Evolutionary conservation across 2,329 filamentous ascomycete species (phyloP).

Genomic region (Tolypocladium ovalisporum): DNA sequence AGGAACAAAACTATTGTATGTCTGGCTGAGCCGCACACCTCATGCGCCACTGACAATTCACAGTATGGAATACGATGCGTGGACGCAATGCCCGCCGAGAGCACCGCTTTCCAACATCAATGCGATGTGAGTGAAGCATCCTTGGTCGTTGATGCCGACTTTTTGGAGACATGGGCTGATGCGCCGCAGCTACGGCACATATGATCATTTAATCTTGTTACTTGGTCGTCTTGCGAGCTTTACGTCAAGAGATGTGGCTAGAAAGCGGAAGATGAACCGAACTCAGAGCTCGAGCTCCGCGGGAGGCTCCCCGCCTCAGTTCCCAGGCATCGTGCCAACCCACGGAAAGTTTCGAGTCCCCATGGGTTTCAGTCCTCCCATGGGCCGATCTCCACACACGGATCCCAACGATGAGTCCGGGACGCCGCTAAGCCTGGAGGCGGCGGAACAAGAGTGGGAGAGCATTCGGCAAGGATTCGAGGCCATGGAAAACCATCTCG

Average conservation of each 20-base stretch:
- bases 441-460: conserved; percentile 71
- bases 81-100: conserved; percentile 81
- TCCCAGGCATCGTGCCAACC: conserved; percentile 45
- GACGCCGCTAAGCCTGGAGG: conserved; percentile 52
- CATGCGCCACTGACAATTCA: conserved; percentile 9
- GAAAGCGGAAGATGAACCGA: conserved; percentile 57
- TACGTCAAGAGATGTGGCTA: conserved; percentile 60
- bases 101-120: conserved; percentile 67
- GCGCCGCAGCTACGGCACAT: conserved; percentile 63
- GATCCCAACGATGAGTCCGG: conserved; percentile 41
- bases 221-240: conserved; percentile 74
- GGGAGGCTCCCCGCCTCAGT: conserved; percentile 30
- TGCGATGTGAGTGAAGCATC: conserved; percentile 44
- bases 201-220: conserved; percentile 77
- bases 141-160: neutral
- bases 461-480: conserved; percentile 62
- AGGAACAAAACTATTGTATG: conserved; percentile 76
- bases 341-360: conserved; percentile 38
- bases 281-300: conserved; percentile 17
- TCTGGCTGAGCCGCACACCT: neutral
- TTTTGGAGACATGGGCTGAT: conserved; percentile 11
- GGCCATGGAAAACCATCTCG: conserved; percentile 53
- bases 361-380: conserved; percentile 42
- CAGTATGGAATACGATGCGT: conserved; percentile 69
- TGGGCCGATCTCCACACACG: conserved; percentile 29